A percentile compares a stretch with the other conserved stretches of the same genome.
Evolutionary conservation across 345 rosid genomes (phyloP).

Genomic region (Sonneratia caseolaris): DNA sequence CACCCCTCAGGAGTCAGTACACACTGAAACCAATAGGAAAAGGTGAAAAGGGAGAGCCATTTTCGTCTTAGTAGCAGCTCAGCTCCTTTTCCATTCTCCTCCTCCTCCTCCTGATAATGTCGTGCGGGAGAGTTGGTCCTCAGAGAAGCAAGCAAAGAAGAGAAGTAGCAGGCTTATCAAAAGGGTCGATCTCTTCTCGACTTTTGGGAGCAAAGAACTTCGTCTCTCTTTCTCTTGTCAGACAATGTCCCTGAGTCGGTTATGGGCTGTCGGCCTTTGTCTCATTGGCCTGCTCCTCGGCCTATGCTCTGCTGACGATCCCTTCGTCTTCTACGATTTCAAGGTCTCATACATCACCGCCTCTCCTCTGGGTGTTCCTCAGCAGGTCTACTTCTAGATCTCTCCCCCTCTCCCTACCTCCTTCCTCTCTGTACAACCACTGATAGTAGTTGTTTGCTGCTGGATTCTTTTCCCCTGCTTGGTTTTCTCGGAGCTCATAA

Average conservation of each 20-base stretch:
- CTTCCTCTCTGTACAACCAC: not conserved
- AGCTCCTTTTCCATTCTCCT: not conserved
- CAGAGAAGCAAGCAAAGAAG: not conserved
- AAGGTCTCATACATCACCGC: constrained; percentile 90
- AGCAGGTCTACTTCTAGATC: constrained; percentile 41
- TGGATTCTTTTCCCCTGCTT: no score
- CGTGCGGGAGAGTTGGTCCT: not conserved
- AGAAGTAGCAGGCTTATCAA: not conserved
- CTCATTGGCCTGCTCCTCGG: constrained; percentile 35
- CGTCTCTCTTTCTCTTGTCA: not conserved
- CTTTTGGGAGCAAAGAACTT: no score
- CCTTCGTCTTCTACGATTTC: constrained; percentile 50
- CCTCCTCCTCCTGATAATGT: not conserved
- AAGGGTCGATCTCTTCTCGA: constrained; percentile 5
- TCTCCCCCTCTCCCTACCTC: not conserved
- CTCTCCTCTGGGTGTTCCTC: constrained; percentile 93
- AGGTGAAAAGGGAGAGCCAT: not conserved
- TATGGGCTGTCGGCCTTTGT: constrained; percentile 25
- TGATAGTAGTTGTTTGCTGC: no score
- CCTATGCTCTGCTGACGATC: constrained; percentile 62
- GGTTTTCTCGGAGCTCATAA: not conserved
- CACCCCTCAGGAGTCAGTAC: not conserved
- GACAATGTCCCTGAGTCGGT: constrained; percentile 41
- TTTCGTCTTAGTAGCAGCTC: not conserved
- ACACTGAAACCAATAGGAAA: not conserved